Conservation (phyloP, 192 early-diverging fungal genomes). For the Powellomyces hirtus region DNA sequence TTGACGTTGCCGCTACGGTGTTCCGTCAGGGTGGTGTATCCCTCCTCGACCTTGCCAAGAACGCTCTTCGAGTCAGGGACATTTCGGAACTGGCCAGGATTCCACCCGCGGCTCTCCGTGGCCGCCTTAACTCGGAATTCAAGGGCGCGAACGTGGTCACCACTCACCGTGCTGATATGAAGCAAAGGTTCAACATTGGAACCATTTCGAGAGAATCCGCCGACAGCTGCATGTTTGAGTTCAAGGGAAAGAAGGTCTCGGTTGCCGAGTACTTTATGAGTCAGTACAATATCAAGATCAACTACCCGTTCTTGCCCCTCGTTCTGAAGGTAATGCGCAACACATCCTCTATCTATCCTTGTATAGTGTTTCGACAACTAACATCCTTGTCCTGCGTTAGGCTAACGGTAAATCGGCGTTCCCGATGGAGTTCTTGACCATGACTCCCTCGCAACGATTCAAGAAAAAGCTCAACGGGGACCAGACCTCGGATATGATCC, state of each 20-base stretch:
- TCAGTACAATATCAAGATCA: constrained; percentile 60
- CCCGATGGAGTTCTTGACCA: constrained; percentile 37
- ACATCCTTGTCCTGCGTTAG: constrained; percentile 1
- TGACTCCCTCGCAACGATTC: constrained; percentile 37
- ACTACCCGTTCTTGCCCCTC: constrained; percentile 71
- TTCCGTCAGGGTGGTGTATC: constrained; percentile 33
- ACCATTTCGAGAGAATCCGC: constrained; percentile 19
- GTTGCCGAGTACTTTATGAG: constrained; percentile 52
- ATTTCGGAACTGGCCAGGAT: neutral
- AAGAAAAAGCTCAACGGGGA: constrained; percentile 30
- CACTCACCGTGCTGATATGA: constrained; percentile 31
- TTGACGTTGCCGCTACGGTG: constrained; percentile 40
- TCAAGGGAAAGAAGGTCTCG: constrained; percentile 12
- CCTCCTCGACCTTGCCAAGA: constrained; percentile 58
- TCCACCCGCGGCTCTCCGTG: constrained; percentile 1
- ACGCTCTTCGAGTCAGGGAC: constrained; percentile 47
- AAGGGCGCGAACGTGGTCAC: constrained; percentile 32
- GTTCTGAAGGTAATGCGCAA: constrained; percentile 49
- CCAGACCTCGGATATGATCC: constrained; percentile 45
- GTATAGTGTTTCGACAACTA: neutral
- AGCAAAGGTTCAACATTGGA: constrained; percentile 30
- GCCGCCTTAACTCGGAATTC: neutral
- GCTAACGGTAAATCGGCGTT: constrained; percentile 36
- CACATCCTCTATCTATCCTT: neutral
- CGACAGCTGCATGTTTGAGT: constrained; percentile 18